Conservation (phyloP, 2,329 filamentous ascomycete genomes). For the Xylariaceae sp. region DNA sequence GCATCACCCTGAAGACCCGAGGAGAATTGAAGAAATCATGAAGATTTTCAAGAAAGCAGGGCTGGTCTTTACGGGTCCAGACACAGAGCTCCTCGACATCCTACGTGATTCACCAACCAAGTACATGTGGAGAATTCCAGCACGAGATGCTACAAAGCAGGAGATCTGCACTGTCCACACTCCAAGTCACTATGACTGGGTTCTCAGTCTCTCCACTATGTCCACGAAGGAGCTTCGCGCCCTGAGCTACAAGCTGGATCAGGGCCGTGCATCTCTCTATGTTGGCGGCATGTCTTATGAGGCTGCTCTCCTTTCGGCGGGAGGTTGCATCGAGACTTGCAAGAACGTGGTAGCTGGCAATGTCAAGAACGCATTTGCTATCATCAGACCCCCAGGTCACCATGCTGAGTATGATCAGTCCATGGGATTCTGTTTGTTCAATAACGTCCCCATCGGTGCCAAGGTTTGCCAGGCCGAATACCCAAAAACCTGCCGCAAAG, state of each 20-base stretch:
- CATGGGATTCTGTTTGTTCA: slow-evolving; percentile 96
- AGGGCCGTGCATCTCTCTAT: slow-evolving; percentile 72
- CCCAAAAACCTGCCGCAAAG: slow-evolving; percentile 76
- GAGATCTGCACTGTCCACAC: slow-evolving; percentile 82
- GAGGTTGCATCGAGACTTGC: slow-evolving; percentile 93
- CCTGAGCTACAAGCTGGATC: slow-evolving; percentile 57
- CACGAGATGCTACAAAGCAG: slow-evolving; percentile 69
- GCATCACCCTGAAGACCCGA: slow-evolving; percentile 90
- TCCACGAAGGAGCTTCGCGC: slow-evolving; percentile 62
- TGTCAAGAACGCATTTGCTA: slow-evolving; percentile 92
- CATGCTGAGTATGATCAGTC: slow-evolving; percentile 83
- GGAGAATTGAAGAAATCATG: slow-evolving; percentile 90
- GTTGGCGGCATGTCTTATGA: slow-evolving; percentile 78
- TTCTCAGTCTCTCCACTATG: slow-evolving; percentile 52
- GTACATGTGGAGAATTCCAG: slow-evolving; percentile 73
- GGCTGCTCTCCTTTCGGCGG: slow-evolving; percentile 78
- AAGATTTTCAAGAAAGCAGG: slow-evolving; percentile 79
- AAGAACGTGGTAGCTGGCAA: slow-evolving; percentile 78
- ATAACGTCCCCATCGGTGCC: slow-evolving; percentile 94
- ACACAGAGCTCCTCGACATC: slow-evolving; percentile 48
- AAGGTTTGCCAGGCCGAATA: slow-evolving; percentile 80
- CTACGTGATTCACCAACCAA: slow-evolving; percentile 51
- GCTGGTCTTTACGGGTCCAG: slow-evolving; percentile 62
- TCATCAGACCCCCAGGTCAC: slow-evolving; percentile 92
- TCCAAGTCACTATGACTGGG: slow-evolving; percentile 73